Base-by-base conservation (phyloP, 305 asterid species). In the Fraxinus platypoda region DNA sequence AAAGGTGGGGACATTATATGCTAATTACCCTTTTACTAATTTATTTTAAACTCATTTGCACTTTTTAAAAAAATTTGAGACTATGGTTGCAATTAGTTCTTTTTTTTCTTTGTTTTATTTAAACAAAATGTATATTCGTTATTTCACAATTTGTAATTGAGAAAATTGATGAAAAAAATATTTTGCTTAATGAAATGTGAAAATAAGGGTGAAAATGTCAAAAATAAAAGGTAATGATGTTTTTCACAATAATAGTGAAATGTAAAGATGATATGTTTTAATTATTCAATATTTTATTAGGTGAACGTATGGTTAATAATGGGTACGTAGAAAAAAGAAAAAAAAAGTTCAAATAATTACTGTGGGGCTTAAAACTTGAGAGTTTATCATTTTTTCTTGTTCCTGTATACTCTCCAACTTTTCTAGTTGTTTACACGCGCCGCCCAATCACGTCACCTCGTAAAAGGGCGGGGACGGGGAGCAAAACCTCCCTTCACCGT, bases 381-480 rank as follows among this genome's bases (percentile, higher is more conserved):
- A 11, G 52, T 41, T 41, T 0, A 28, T 26, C 43, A 31, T 54
- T 13, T 54, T 26, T 30, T 0, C 26, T 77, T 77, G 31, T 31
- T 25, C 52, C 33, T 25, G 62, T 1, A 41, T 25, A 28, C 83
- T 37, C 77, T 80, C 85, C 88, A 74, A 23, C 84, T 26, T 34
- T 19, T 82, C 82, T 77, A 28, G 81, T 87, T 0, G 15, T 3
- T 28, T 1, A 46, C 86, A 86, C 83, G 84, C 87, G 85, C 89
- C 87, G 83, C 49, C 77, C 83, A 75, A 34, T 37, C 31, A 31
- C 89, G 86, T 78, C 84, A 82, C 88, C 88, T 89, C 90, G 91
- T 79, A 81, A 89, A 90, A 90, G 17, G 91, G 92, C 89, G 93
- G 92, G 91, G 85, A 82, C 89, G 93, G 92, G 91, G 85, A 82